These are phyloP conservation scores for Monilinia fructicola DNA, from an alignment of 2,329 filamentous ascomycete genomes.

Conservation along the genomic window DNA sequence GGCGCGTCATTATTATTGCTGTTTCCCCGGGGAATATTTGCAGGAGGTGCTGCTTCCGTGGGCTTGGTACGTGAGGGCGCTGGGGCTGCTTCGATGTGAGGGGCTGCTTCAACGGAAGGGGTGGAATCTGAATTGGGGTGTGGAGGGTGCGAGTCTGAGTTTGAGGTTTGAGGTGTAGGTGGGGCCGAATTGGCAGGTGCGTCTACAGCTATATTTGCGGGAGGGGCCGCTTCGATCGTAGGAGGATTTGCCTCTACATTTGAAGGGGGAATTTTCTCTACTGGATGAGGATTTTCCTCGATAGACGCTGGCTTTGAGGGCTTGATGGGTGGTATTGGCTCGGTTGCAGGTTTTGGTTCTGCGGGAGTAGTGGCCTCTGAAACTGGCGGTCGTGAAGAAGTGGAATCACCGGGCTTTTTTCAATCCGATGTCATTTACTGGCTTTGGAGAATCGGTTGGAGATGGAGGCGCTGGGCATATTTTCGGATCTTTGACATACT, in stretches of 20 bases:
- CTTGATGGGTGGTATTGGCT: neutral
- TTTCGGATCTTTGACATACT: conserved; percentile 7
- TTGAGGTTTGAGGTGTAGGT: neutral
- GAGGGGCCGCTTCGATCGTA: neutral
- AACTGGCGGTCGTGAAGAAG: neutral
- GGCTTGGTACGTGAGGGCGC: neutral
- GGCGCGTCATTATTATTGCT: neutral
- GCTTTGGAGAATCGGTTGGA: neutral
- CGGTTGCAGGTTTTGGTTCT: neutral
- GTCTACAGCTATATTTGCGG: neutral
- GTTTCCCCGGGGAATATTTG: neutral
- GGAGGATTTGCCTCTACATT: neutral
- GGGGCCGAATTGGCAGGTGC: neutral
- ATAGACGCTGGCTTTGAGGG: neutral
- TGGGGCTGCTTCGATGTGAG: neutral
- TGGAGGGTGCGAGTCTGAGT: neutral
- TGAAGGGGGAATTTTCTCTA: neutral
- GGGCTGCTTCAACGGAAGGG: neutral
- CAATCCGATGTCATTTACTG: conserved; percentile 14
- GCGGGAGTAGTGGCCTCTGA: neutral
- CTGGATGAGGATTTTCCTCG: neutral
- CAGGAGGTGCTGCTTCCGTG: neutral
- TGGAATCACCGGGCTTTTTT: neutral
- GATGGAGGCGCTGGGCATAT: conserved; percentile 4
- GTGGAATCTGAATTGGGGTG: neutral